Evolutionary conservation across 31 red algal species (phyloP).

Genomic region (Endocladia muricata): DNA sequence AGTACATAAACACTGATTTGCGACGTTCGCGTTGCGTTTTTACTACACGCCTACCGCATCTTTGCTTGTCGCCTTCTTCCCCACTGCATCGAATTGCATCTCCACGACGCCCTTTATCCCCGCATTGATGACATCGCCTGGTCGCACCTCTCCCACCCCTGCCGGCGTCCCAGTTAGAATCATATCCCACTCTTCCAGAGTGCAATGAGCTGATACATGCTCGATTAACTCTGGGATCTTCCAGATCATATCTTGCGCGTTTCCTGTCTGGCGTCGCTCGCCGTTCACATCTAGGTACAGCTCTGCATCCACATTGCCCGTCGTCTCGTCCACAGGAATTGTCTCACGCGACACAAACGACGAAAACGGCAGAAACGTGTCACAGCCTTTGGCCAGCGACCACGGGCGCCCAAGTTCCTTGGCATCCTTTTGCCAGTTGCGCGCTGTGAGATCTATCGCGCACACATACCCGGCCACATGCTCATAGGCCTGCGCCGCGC

Average conservation of each 20-base stretch:
- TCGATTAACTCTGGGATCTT: constrained; percentile 74
- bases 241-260: constrained; percentile 76
- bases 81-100: constrained; percentile 53
- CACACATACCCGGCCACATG: constrained; percentile 74
- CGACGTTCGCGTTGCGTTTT: too few species aligned
- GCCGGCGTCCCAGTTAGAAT: constrained; percentile 80
- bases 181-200: constrained; percentile 81
- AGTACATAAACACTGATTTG: too few species aligned
- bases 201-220: constrained; percentile 51
- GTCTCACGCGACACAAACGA: constrained; percentile 40
- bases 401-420: constrained; percentile 79
- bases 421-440: constrained; percentile 71
- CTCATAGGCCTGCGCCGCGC: constrained; percentile 12
- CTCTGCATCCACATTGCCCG: constrained; percentile 42
- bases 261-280: constrained; percentile 49
- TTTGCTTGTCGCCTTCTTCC: too few species aligned
- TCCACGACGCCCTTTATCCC: constrained; percentile 58
- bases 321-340: constrained; percentile 17
- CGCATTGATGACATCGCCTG: constrained; percentile 51
- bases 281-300: constrained; percentile 80
- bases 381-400: constrained; percentile 78
- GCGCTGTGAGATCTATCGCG: constrained; percentile 82
- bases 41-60: too few species aligned
- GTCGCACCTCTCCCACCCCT: constrained; percentile 41
- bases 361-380: constrained; percentile 70